Percentiles rank a stretch among this genome's conserved stretches.
These are phyloP conservation scores for Talaromyces albobiverticillius DNA, from an alignment of 2,329 filamentous ascomycete species.

Conservation along the genomic window DNA sequence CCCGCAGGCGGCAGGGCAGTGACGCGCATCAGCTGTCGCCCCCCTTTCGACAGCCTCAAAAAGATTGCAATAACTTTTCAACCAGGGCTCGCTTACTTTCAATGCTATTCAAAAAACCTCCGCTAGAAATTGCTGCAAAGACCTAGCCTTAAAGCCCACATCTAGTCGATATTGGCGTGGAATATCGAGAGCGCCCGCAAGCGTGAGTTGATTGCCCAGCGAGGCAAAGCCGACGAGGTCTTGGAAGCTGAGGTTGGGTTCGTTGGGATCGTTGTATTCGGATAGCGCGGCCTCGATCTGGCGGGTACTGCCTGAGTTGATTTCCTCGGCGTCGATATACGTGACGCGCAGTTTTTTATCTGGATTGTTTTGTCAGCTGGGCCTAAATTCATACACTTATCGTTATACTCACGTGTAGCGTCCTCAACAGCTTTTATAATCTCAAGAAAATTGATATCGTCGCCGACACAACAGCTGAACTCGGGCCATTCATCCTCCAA, in stretches of 20 bases:
- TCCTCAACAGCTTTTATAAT: constrained; percentile 12
- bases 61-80: too few species aligned
- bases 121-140: constrained; percentile 11
- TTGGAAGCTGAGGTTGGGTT: constrained; percentile 9
- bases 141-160: constrained; percentile 14
- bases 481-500: constrained; percentile 17
- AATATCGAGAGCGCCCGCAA: constrained; percentile 8
- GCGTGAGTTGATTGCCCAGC: constrained; percentile 13
- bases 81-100: too few species aligned
- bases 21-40: too few species aligned
- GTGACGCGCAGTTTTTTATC: constrained; percentile 13
- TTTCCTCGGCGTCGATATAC: constrained; percentile 11
- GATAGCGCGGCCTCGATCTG: constrained; percentile 1
- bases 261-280: constrained; percentile 6
- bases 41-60: too few species aligned
- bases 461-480: constrained; percentile 16
- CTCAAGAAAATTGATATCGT: constrained; percentile 13
- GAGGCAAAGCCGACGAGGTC: constrained; percentile 9
- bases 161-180: constrained; percentile 12
- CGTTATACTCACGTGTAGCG: constrained; percentile 8
- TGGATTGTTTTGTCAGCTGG: constrained; percentile 6
- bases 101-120: neutral
- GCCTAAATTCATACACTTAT: neutral
- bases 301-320: constrained; percentile 10
- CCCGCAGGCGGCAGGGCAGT: too few species aligned